phyloP scores from a whole-genome alignment of 140 eudicot species.

The Flaveria floridana region DNA sequence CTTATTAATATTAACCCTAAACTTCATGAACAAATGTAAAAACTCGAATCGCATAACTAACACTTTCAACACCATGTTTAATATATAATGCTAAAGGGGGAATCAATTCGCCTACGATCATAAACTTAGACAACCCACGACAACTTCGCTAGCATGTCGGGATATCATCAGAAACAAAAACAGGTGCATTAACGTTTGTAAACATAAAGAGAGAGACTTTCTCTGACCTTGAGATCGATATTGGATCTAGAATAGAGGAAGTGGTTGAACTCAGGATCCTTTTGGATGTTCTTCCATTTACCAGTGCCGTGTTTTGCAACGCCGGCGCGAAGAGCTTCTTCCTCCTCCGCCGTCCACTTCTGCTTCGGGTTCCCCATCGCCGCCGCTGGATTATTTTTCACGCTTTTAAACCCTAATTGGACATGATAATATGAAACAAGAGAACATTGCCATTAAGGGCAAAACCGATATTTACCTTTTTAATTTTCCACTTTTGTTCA shows the following conservation, averaged over 20 bases:
- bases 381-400: not conserved
- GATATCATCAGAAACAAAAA: conserved; percentile 1
- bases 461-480: not conserved
- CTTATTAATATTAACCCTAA: not conserved
- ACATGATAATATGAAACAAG: too few relatives aligned
- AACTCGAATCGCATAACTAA: not conserved
- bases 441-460: not conserved
- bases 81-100: not conserved
- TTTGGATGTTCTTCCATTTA: conserved; percentile 77
- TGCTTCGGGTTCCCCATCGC: conserved; percentile 88
- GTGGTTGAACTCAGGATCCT: conserved; percentile 69
- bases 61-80: not conserved
- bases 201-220: too few relatives aligned
- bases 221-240: conserved; percentile 82
- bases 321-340: conserved; percentile 85
- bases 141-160: not conserved
- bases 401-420: conserved; percentile 23
- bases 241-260: conserved; percentile 73
- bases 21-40: not conserved
- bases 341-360: conserved; percentile 90
- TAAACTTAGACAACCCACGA: not conserved
- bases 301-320: conserved; percentile 85
- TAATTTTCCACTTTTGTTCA: too few relatives aligned
- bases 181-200: too few relatives aligned
- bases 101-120: not conserved